Evolutionary conservation across 768 basidiomycete species (phyloP), one percentile per base, ranked within the genome.

Genomic region (Trametes elegans): DNA sequence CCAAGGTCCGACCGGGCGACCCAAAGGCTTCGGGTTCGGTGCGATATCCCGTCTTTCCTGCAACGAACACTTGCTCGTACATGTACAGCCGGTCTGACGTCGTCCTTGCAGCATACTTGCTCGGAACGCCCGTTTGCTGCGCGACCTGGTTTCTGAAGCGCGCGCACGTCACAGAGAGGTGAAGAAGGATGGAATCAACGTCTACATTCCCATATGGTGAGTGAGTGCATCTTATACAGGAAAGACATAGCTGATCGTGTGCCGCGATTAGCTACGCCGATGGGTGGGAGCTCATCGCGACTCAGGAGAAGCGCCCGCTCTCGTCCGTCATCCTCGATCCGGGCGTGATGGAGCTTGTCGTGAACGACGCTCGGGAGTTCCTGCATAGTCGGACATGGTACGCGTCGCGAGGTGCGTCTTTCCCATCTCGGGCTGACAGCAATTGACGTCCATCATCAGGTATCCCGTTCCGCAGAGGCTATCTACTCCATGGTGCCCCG

Each of bases 401-500:
- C 60, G 64, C 78, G 1, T 81, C 82, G 11, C 82, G 89, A 46
- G 90, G 62, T 59, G 19, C 40, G 11, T 21, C n/a, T 18, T 28
- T 16, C 18, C 9, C 10, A 14, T 23, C 3, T 8, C n/a, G 19
- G 1, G 5, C 10, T 11, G 13, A 0, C 24, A n/a, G 28, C n/a
- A 13, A 28, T 7, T 40, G n/a, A 41, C 34, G 1, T 24, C n/a
- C n/a, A n/a, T n/a, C n/a, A n/a, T n/a, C 63, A 66, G 67, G 73
- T 0, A 90, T 92, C 49, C 90, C 90, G 0, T 90, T 88, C 71
- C 83, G 88, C 18, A 76, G 89, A 13, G 90, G 90, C 11, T 89
- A 88, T 65, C 77, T 90, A 14, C 74, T 90, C 18, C 79, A 88
- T 62, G 89, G 89, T 26, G 84, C 79, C 8, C 87, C 88, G 26